Evolutionary conservation across 106 monocot species (phyloP).

Genomic region (Acorus calamus): DNA sequence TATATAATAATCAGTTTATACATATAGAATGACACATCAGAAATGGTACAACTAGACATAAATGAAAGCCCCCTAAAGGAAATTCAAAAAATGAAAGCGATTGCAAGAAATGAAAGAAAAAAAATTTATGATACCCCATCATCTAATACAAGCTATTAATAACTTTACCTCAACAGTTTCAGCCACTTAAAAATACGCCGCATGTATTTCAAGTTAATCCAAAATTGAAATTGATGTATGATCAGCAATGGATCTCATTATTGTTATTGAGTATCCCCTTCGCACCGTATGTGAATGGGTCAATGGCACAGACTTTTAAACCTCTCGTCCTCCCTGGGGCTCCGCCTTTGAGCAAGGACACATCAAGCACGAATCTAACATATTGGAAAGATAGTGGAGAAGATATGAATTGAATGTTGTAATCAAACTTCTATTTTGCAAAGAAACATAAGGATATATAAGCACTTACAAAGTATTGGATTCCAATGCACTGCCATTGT

Average conservation of each 20-base stretch:
- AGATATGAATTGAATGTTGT: not conserved
- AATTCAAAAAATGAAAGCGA: no score
- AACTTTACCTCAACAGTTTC: no score
- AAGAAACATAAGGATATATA: not conserved
- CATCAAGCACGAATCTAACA: conserved; percentile 49
- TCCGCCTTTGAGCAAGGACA: conserved; percentile 52
- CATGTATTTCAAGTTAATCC: not conserved
- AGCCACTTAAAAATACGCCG: no score
- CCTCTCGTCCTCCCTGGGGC: conserved; percentile 75
- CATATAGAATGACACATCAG: no score
- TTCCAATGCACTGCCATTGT: conserved; percentile 11
- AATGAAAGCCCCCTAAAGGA: no score
- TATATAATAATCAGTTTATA: no score
- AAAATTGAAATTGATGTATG: conserved; percentile 1
- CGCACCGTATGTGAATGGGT: not conserved
- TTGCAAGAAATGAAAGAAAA: no score
- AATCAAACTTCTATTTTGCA: not conserved
- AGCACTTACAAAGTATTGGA: conserved; percentile 31
- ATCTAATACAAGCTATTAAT: no score
- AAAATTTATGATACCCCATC: no score
- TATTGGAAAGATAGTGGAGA: not conserved
- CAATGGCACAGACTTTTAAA: conserved; percentile 10
- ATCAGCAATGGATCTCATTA: not conserved
- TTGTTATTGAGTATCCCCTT: no score
- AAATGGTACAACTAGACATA: no score